Evolutionary conservation across 352 stramenopile species (phyloP).

Genomic region (Blastocystis sp.): DNA sequence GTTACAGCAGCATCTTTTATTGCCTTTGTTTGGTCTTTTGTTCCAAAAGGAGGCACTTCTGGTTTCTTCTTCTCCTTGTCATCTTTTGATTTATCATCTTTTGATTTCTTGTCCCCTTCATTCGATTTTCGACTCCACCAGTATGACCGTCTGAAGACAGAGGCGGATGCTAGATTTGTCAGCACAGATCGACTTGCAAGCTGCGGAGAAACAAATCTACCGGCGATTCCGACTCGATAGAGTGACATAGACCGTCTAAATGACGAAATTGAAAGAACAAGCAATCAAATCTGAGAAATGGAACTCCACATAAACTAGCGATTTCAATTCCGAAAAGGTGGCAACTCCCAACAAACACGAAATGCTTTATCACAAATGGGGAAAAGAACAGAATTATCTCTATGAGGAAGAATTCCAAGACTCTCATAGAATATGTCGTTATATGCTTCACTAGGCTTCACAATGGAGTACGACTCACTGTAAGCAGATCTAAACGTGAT

Average conservation of each 20-base stretch:
- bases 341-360: no score
- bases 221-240: background rate
- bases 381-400: background rate
- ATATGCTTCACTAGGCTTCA: background rate
- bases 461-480: background rate
- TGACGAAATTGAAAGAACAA: background rate
- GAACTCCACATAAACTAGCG: background rate
- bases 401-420: background rate
- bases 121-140: constrained; percentile 9
- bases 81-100: constrained; percentile 1
- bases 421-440: background rate
- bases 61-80: constrained; percentile 25
- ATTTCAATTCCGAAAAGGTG: background rate
- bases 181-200: background rate
- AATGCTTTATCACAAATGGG: background rate
- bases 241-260: constrained; percentile 14
- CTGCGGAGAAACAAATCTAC: background rate
- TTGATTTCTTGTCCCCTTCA: background rate
- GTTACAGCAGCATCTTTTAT: background rate
- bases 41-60: background rate
- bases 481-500: background rate
- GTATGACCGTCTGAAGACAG: background rate
- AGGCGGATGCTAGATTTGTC: background rate
- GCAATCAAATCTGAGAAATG: constrained; percentile 2
- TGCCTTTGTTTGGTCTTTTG: background rate